Evolutionary conservation across 73 alveolate genomes (phyloP), one percentile per base, ranked within the genome.

Genomic region (Paramecium primaurelia): DNA sequence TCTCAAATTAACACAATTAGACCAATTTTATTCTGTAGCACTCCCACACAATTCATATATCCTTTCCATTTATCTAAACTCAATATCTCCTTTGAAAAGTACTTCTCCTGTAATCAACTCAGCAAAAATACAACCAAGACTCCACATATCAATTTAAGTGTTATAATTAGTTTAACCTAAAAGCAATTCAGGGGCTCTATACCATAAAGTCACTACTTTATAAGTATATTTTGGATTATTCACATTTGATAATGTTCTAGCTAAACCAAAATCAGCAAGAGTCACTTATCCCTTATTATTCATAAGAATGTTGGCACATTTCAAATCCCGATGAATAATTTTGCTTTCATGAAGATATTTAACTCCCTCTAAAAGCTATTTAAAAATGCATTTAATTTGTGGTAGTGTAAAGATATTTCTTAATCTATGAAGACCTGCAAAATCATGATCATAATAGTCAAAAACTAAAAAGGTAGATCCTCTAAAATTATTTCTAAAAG

Each of bases 381-480:
- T 93, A 60, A 95, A 92, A 20, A 95, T 95, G 95, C 97, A 96
- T 92, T 96, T 96, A 60, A 96, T 84, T 88, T 96, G 91, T 5
- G 97, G 92, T 42, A 96, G 73, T 71, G 95, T 85, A 86, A 86
- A 96, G 71, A 85, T 92, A 51, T 94, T 75, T 77, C 92, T 93
- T 69, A 75, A 89, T 69, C 95, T 95, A 22, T 94, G 93, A 12
- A 97, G 94, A 22, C 98, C 98, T 49, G 94, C 97, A 58, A 98
- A 96, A 96, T 98, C 99, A 92, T 97, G 99, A 42, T 97, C 98
- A 95, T 96, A 94, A 86, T 98, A 98, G 84, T 96, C 99, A 80
- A 98, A 98, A 14, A 97, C 99, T 77, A 98, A 93, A 93, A 97
- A 98, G 40, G 97, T 96, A 69, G 96, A 96, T 26, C 99, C 99